Base-by-base conservation (phyloP, 148 eudicot species). In the Heliamphora exappendiculata region DNA sequence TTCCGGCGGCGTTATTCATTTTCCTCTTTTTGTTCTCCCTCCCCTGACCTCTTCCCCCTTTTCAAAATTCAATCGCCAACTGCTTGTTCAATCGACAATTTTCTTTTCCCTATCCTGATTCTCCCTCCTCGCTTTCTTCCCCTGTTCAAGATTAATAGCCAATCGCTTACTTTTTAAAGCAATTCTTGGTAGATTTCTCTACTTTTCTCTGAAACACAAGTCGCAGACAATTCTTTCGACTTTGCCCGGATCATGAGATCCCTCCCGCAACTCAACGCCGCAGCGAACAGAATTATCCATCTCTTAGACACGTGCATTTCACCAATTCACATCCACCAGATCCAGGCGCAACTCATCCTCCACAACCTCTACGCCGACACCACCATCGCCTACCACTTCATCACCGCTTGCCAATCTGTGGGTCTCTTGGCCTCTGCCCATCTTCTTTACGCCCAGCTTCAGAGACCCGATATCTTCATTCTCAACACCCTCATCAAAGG, bases 401-500 rank as follows among this genome's bases (percentile, higher is more conserved):
- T 88, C 79, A 68, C 82, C 7, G 81, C 83, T 57, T 88, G 83
- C 77, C 78, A 79, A 57, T 78, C 83, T 44, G 24, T 80, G 19
- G 42, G 70, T 57, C 74, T 82, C 69, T 60, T 86, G 20, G 41
- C 57, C 74, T 76, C 82, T 39, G 85, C 89, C 50, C 53, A 70
- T 67, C 80, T 67, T n/a, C n/a, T n/a, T n/a, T n/a, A n/a, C n/a
- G n/a, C n/a, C n/a, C n/a, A n/a, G n/a, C n/a, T n/a, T 33, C 80
- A 53, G 7, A 73, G n/a, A 53, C 84, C 84, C 78, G 84, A 84
- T 74, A 77, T 82, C 14, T 86, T 86, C 85, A 77, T 76, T 19
- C 86, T 83, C 82, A 88, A 88, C 77, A 72, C 70, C 33, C 86
- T 88, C 33, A 78, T 86, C 31, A 70, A 49, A 77, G 82, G 83